These are phyloP conservation scores for Graphiopsis chlorocephala DNA, from an alignment of 2,329 filamentous ascomycete genomes.

Conservation along the genomic window DNA sequence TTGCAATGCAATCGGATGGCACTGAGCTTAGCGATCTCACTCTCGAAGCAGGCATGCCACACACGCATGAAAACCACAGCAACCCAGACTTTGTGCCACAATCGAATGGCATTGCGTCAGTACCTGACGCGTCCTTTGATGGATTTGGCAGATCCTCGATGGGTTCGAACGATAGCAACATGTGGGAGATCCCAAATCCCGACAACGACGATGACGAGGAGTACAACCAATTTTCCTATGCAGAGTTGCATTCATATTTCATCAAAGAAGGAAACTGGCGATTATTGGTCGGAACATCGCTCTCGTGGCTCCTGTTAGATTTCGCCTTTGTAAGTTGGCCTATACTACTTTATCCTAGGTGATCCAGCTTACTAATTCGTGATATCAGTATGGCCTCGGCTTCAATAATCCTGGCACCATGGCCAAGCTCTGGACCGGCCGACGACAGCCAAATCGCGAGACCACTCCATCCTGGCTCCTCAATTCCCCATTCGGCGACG, in stretches of 20 bases:
- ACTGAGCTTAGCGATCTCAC: not conserved
- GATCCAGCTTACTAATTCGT: not conserved
- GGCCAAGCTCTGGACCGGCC: conserved; percentile 23
- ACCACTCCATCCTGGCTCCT: conserved; percentile 20
- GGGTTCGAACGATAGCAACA: conserved; percentile 20
- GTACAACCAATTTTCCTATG: conserved; percentile 19
- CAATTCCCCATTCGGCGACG: conserved; percentile 14
- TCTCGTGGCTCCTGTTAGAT: conserved; percentile 23
- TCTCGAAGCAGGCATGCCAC: not conserved
- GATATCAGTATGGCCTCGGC: conserved; percentile 20
- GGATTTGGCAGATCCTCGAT: conserved; percentile 5
- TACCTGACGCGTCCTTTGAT: not conserved
- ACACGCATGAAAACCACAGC: not conserved
- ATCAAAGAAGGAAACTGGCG: conserved; percentile 24
- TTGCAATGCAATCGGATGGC: conserved; percentile 5
- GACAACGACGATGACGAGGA: conserved; percentile 8
- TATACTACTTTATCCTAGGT: too few species aligned
- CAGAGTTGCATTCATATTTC: conserved; percentile 20
- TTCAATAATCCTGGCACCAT: conserved; percentile 25
- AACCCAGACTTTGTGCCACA: conserved; percentile 3
- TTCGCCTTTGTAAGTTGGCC: conserved; percentile 20
- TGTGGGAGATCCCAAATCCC: conserved; percentile 8
- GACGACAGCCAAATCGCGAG: conserved; percentile 5
- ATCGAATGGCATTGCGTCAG: not conserved
- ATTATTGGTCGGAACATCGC: conserved; percentile 22